phyloP scores from a whole-genome alignment of 305 asterid species.

The Fraxinus ornus region DNA sequence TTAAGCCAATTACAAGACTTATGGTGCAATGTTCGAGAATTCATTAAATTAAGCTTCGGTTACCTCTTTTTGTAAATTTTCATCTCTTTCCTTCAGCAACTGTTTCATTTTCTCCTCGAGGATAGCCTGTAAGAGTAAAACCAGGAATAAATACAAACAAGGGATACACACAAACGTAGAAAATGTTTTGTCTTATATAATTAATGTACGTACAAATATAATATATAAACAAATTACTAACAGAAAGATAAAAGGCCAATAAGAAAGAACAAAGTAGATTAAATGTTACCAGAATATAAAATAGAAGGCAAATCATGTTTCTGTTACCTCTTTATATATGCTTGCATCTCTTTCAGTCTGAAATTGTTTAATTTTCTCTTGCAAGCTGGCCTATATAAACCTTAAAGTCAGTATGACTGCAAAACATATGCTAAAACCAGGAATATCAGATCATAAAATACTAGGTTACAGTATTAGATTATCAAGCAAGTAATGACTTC shows the following conservation, averaged over 20 bases:
- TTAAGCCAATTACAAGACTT: background rate
- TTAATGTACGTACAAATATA: background rate
- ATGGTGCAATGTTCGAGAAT: background rate
- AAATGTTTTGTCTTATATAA: background rate
- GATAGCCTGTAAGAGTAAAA: constrained; percentile 20
- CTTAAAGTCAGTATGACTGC: constrained; percentile 27
- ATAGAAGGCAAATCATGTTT: background rate
- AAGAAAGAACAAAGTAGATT: background rate
- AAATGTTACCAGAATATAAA: background rate
- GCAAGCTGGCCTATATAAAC: constrained; percentile 44
- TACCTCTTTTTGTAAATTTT: constrained; percentile 33
- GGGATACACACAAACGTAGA: background rate
- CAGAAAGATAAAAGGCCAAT: background rate
- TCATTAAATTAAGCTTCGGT: background rate
- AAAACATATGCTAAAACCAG: constrained; percentile 3
- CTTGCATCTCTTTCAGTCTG: constrained; percentile 47
- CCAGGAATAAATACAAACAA: background rate
- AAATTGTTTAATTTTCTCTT: constrained; percentile 44
- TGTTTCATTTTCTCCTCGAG: constrained; percentile 29
- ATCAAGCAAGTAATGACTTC: constrained; percentile 7
- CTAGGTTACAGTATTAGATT: constrained; percentile 2
- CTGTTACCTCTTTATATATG: constrained; percentile 49
- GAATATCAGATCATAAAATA: constrained; percentile 8
- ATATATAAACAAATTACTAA: background rate
- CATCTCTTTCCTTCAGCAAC: constrained; percentile 26